These are phyloP conservation scores for Sporothrix curviconia DNA, from an alignment of 2,329 filamentous ascomycete species.

Conservation along the genomic window DNA sequence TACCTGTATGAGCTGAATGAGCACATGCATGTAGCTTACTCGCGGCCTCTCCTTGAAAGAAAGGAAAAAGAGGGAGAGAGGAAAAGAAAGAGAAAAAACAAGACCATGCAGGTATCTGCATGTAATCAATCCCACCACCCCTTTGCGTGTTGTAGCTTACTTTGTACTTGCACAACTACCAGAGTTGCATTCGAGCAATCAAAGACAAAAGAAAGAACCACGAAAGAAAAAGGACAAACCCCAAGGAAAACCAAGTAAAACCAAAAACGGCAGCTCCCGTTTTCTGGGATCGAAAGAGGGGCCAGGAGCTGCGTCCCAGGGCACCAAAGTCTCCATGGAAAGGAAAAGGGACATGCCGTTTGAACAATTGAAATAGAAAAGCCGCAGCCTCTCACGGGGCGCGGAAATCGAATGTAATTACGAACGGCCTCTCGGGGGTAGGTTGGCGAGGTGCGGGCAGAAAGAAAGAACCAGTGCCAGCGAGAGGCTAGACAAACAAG, in stretches of 20 bases:
- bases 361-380: not conserved
- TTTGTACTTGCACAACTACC: too few species aligned
- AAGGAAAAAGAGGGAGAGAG: too few species aligned
- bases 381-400: conserved; percentile 3
- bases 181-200: not conserved
- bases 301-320: too few species aligned
- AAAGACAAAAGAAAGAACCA: not conserved
- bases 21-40: too few species aligned
- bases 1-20: too few species aligned
- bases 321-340: too few species aligned
- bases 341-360: not conserved
- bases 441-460: not conserved
- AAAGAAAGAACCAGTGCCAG: not conserved
- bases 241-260: not conserved
- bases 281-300: too few species aligned
- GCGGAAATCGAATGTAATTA: conserved; percentile 18
- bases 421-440: conserved; percentile 13
- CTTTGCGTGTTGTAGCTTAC: not conserved
- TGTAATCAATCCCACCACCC: not conserved
- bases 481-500: not conserved
- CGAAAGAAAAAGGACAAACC: not conserved
- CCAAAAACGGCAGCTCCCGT: not conserved
- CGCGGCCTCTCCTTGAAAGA: too few species aligned
- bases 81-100: too few species aligned
- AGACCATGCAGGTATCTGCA: not conserved